phyloP scores from a whole-genome alignment of 2,329 filamentous ascomycete species.

The Peltaster fructicola region DNA sequence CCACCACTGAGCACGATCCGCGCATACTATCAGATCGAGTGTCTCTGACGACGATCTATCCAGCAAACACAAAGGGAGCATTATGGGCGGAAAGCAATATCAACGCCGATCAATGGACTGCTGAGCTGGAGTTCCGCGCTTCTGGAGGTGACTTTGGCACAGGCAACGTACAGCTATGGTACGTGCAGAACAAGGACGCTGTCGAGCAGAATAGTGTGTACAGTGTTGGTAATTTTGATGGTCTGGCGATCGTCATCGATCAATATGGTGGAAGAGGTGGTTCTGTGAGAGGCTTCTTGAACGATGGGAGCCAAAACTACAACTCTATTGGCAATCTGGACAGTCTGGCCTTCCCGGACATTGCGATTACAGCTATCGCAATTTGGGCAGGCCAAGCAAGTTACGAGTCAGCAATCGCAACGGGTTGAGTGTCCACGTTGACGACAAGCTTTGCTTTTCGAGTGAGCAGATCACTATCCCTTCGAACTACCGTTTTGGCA shows the following conservation, averaged over 20 bases:
- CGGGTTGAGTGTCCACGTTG: constrained; percentile 61
- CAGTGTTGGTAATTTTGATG: constrained; percentile 70
- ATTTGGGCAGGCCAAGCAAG: constrained; percentile 67
- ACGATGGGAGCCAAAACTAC: constrained; percentile 73
- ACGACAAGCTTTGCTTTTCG: constrained; percentile 68
- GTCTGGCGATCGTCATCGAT: constrained; percentile 75
- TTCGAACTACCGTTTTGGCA: constrained; percentile 61
- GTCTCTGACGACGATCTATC: constrained; percentile 74
- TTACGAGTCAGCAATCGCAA: constrained; percentile 54
- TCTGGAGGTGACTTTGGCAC: constrained; percentile 69
- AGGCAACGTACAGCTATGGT: constrained; percentile 91
- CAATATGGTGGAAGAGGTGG: constrained; percentile 62
- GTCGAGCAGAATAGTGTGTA: constrained; percentile 66
- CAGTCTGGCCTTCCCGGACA: constrained; percentile 79
- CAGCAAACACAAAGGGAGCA: constrained; percentile 69
- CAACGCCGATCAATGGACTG: constrained; percentile 46
- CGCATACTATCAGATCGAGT: constrained; percentile 69
- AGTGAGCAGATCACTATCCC: constrained; percentile 63
- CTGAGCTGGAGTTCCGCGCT: constrained; percentile 73
- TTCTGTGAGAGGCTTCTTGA: constrained; percentile 79
- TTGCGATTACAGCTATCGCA: constrained; percentile 80
- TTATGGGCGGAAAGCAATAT: constrained; percentile 57
- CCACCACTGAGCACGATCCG: constrained; percentile 37
- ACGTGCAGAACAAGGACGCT: constrained; percentile 46
- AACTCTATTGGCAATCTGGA: constrained; percentile 60